phyloP scores from a whole-genome alignment of 2,329 filamentous ascomycete genomes.

The Fusarium multiceps region DNA sequence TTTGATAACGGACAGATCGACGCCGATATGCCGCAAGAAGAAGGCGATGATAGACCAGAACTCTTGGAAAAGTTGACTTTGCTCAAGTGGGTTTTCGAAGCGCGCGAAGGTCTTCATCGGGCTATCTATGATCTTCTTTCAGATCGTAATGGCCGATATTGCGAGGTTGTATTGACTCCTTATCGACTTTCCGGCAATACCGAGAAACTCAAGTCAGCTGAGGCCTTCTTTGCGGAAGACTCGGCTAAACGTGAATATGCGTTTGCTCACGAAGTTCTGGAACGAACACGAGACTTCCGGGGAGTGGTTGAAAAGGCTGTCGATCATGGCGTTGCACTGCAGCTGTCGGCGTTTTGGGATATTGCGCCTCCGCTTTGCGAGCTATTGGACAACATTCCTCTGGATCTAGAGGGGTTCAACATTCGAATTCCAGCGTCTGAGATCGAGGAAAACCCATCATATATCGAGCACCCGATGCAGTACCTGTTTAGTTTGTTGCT shows the following conservation, averaged over 20 bases:
- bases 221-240: conserved; percentile 85
- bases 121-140: conserved; percentile 86
- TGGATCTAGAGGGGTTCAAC: conserved; percentile 67
- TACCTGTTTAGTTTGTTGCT: conserved; percentile 88
- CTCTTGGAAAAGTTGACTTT: conserved; percentile 93
- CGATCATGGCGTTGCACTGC: conserved; percentile 86
- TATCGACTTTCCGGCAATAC: conserved; percentile 80
- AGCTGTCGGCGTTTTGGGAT: conserved; percentile 97
- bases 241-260: conserved; percentile 75
- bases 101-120: conserved; percentile 86
- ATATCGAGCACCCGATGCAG: conserved; percentile 83
- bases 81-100: conserved; percentile 97
- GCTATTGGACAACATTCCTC: conserved; percentile 83
- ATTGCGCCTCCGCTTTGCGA: conserved; percentile 86
- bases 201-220: conserved; percentile 82
- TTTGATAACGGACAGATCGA: conserved; percentile 72
- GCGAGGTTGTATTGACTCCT: conserved; percentile 83
- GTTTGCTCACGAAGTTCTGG: conserved; percentile 77
- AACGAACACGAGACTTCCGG: conserved; percentile 80
- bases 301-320: conserved; percentile 86
- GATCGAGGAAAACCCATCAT: conserved; percentile 86
- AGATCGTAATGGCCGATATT: conserved; percentile 87
- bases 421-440: conserved; percentile 83
- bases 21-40: conserved; percentile 89
- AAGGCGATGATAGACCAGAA: conserved; percentile 94